Percentiles rank a stretch among this genome's conserved stretches.
Conservation (phyloP, 371 early-diverging fungal genomes). For the Mortierella sp. region DNA sequence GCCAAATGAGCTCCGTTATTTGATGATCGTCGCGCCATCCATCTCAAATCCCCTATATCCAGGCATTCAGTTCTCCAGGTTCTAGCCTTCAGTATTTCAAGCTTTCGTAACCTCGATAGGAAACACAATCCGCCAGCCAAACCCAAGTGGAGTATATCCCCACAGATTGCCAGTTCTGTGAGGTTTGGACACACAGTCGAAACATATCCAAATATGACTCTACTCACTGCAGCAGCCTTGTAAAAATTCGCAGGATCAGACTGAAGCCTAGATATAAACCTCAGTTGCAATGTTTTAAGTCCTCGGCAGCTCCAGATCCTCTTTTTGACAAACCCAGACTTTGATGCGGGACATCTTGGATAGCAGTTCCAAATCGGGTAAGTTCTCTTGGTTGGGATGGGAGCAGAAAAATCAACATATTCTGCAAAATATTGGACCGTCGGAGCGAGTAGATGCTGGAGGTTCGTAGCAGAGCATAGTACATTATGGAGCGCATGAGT, state of each 20-base stretch:
- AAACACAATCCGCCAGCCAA: constrained; percentile 14
- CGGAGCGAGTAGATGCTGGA: constrained; percentile 16
- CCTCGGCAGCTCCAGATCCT: constrained; percentile 23
- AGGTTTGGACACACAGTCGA: constrained; percentile 21
- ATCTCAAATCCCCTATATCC: constrained; percentile 11
- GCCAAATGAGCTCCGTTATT: neutral
- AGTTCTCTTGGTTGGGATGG: neutral
- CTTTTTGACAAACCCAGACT: neutral
- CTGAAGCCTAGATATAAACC: neutral
- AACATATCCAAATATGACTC: constrained; percentile 32
- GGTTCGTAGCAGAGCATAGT: constrained; percentile 13
- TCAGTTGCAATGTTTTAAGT: constrained; percentile 9
- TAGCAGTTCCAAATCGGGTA: constrained; percentile 6
- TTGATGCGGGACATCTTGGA: neutral
- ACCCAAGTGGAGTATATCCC: neutral
- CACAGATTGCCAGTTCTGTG: constrained; percentile 7
- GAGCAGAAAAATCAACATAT: constrained; percentile 16
- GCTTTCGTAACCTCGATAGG: constrained; percentile 8
- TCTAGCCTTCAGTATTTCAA: constrained; percentile 15
- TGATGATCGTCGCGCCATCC: constrained; percentile 6
- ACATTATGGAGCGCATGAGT: constrained; percentile 16
- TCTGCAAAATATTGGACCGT: constrained; percentile 12
- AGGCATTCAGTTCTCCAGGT: constrained; percentile 1
- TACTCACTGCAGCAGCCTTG: constrained; percentile 3
- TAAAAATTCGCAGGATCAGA: constrained; percentile 4